These are phyloP conservation scores for Torulaspora quercuum DNA, from an alignment of 805 yeast genomes.

Conservation along the genomic window DNA sequence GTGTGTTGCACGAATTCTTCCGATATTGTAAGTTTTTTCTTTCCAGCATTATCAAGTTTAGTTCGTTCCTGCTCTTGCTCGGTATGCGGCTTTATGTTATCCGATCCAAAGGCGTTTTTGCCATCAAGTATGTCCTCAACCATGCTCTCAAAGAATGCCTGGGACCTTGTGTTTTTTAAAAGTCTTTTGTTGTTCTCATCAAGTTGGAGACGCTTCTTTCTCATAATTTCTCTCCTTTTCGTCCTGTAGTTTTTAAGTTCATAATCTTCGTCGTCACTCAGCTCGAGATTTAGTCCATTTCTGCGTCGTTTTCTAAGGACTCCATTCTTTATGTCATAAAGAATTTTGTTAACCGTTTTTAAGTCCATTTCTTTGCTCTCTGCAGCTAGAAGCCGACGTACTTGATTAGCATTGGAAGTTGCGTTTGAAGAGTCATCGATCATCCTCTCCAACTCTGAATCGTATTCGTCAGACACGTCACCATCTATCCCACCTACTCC, in stretches of 20 bases:
- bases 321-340: slow-evolving; percentile 70
- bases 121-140: slow-evolving; percentile 44
- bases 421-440: slow-evolving; percentile 64
- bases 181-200: slow-evolving; percentile 43
- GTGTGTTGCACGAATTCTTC: slow-evolving; percentile 55
- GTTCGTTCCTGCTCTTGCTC: slow-evolving; percentile 25
- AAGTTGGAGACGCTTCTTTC: slow-evolving; percentile 44
- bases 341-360: slow-evolving; percentile 59
- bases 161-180: slow-evolving; percentile 52
- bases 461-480: slow-evolving; percentile 46
- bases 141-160: slow-evolving; percentile 65
- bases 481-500: slow-evolving; percentile 77
- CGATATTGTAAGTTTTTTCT: slow-evolving; percentile 43
- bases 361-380: slow-evolving; percentile 62
- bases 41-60: slow-evolving; percentile 33
- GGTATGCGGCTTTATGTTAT: too few relatives aligned
- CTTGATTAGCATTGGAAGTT: slow-evolving; percentile 54
- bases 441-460: slow-evolving; percentile 76
- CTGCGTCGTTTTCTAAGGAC: slow-evolving; percentile 58
- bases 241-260: slow-evolving; percentile 37
- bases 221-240: slow-evolving; percentile 48
- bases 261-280: slow-evolving; percentile 75
- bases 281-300: slow-evolving; percentile 55
- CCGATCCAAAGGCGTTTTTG: slow-evolving; percentile 36
- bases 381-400: slow-evolving; percentile 55